phyloP scores from a whole-genome alignment of 345 rosid species.

The Rubroshorea leprosula region DNA sequence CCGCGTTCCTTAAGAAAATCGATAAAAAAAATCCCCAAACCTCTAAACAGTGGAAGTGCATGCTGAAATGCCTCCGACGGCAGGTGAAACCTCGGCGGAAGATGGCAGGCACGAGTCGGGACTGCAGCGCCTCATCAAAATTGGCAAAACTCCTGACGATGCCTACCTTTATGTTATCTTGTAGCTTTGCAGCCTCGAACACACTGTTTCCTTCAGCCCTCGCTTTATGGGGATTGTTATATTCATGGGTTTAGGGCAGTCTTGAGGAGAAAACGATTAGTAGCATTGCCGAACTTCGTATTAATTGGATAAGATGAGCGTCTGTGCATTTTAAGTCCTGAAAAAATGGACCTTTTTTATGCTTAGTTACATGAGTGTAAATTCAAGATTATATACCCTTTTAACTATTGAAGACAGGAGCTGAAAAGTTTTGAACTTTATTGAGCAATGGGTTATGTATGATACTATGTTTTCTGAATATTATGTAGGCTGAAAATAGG shows the following conservation, averaged over 20 bases:
- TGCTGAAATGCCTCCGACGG: slow-evolving; percentile 2
- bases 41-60: not conserved
- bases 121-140: slow-evolving; percentile 19
- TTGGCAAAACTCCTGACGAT: slow-evolving; percentile 25
- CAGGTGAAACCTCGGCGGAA: slow-evolving; percentile 5
- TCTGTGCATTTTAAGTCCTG: not conserved
- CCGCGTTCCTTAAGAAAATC: not conserved
- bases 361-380: not conserved
- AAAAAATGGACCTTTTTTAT: not conserved
- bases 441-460: not conserved
- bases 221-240: too few species aligned
- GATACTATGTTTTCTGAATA: not conserved
- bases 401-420: not conserved
- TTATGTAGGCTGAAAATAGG: slow-evolving; percentile 33
- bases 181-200: not conserved
- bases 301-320: too few species aligned
- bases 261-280: too few species aligned
- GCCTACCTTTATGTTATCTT: not conserved
- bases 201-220: not conserved
- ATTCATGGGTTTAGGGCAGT: too few species aligned
- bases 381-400: not conserved
- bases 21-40: slow-evolving; percentile 7
- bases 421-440: not conserved
- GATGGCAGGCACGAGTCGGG: slow-evolving; percentile 22
- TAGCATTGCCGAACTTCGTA: too few species aligned